Evolutionary conservation across 371 early-diverging fungal species (phyloP), one percentile per base, ranked within the genome.

Genomic region (Apophysomyces sp.): DNA sequence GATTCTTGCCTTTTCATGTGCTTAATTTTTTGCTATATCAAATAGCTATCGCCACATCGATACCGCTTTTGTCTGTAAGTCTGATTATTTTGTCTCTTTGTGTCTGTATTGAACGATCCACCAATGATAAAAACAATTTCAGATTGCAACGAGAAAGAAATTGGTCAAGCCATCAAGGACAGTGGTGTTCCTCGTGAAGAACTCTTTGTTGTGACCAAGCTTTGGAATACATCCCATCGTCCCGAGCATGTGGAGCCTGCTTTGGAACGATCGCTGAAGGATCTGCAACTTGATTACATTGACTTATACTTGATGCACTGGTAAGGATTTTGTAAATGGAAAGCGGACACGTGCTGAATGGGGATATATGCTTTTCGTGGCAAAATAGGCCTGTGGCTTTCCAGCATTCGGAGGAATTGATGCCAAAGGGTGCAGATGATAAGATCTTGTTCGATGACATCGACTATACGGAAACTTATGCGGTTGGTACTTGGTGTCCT

Each of bases 161-260:
- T 95, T 29, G 96, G 97, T 51, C 76, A 85, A 54, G 91, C 85
- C 4, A 80, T 94, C 56, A 74, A 71, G 32, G 78, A 84, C 34
- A 72, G 77, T 36, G 70, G 71, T 51, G 63, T 91, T 24, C 81
- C 81, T 53, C 86, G 95, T 54, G 73, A 86, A 32, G 80, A 92
- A 37, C 62, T 97, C 27, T 97, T 94, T 69, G 71, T 96, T 55
- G 94, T 95, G 49, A 91, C 91, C 24, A 85, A 75, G 31, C 53
- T 76, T 58, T 88, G 87, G 89, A 87, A 87, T 58, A 82, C 75
- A 4, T 60, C 67, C 44, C 86, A 86, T 62, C 65, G 72, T 11
- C 81, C 84, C 40, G 76, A 77, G 0, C 37, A 74, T 28, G 83
- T 86, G 11, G 58, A 69, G 7, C 62, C 77, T 30, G 85, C 73